These are phyloP conservation scores for Monilinia laxa DNA, from an alignment of 2,329 filamentous ascomycete genomes.

Conservation along the genomic window DNA sequence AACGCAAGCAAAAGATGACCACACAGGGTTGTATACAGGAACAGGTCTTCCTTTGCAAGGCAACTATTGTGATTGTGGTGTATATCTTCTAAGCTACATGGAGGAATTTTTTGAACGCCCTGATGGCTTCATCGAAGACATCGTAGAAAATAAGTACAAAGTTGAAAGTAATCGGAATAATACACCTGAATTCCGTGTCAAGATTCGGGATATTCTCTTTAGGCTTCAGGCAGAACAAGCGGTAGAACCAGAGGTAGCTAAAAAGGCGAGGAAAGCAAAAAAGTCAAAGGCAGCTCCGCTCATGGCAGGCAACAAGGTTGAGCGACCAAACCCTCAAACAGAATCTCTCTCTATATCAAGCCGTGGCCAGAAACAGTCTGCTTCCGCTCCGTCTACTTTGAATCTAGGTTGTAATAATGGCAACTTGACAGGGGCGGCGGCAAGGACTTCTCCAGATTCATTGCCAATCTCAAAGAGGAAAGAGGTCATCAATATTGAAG, in stretches of 20 bases:
- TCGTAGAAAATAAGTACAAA: slow-evolving; percentile 59
- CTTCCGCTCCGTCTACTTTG: no score
- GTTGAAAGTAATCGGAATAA: slow-evolving; percentile 54
- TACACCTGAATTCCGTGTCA: slow-evolving; percentile 58
- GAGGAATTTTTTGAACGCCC: slow-evolving; percentile 78
- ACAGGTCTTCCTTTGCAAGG: slow-evolving; percentile 70
- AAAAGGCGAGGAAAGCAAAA: slow-evolving; percentile 7
- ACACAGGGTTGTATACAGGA: background rate
- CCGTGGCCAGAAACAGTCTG: slow-evolving; percentile 13
- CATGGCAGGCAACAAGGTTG: background rate
- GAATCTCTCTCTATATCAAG: slow-evolving; percentile 16
- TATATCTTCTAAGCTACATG: slow-evolving; percentile 83
- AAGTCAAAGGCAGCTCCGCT: background rate
- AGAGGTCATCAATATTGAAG: slow-evolving; percentile 14
- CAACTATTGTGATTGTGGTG: slow-evolving; percentile 86
- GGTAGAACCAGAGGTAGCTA: background rate
- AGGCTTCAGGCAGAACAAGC: slow-evolving; percentile 57
- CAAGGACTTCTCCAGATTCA: background rate
- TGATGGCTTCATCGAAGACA: slow-evolving; percentile 62
- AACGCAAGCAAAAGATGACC: slow-evolving; percentile 15
- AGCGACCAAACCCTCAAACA: background rate
- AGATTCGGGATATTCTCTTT: slow-evolving; percentile 67
- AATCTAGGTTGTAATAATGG: background rate
- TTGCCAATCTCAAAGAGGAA: background rate
- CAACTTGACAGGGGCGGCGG: background rate